phyloP scores from a whole-genome alignment of 2,329 filamentous ascomycete genomes.

The Colletotrichum coccodes region DNA sequence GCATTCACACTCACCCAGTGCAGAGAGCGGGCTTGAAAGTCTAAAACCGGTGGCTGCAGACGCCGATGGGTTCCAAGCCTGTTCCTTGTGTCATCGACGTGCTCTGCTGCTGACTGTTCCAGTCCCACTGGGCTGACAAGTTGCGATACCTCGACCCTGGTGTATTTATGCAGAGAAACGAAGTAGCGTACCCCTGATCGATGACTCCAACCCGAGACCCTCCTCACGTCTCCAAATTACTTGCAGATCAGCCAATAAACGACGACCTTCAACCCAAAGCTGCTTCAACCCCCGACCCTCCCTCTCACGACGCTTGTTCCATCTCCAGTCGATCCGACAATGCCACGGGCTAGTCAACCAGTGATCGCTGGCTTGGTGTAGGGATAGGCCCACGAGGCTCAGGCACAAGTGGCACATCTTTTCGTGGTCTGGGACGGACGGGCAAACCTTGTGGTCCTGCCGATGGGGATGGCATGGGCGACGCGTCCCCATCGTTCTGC shows the following conservation, averaged over 20 bases:
- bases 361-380: neutral
- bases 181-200: conserved; percentile 7
- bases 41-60: conserved; percentile 21
- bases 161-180: neutral
- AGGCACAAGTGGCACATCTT: conserved; percentile 12
- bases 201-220: neutral
- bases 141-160: neutral
- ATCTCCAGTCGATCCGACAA: conserved; percentile 52
- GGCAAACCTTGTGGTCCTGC: neutral
- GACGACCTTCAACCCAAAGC: neutral
- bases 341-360: conserved; percentile 33
- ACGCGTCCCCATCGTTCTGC: neutral
- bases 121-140: neutral
- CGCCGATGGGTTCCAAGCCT: neutral
- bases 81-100: neutral
- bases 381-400: conserved; percentile 8
- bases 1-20: neutral
- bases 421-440: neutral
- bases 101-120: neutral
- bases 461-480: neutral
- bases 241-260: conserved; percentile 10
- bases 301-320: conserved; percentile 47
- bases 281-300: conserved; percentile 35
- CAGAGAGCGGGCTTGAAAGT: conserved; percentile 11
- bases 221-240: neutral